Base-by-base conservation (phyloP, 768 basidiomycete genomes). In the Imleria badia region DNA sequence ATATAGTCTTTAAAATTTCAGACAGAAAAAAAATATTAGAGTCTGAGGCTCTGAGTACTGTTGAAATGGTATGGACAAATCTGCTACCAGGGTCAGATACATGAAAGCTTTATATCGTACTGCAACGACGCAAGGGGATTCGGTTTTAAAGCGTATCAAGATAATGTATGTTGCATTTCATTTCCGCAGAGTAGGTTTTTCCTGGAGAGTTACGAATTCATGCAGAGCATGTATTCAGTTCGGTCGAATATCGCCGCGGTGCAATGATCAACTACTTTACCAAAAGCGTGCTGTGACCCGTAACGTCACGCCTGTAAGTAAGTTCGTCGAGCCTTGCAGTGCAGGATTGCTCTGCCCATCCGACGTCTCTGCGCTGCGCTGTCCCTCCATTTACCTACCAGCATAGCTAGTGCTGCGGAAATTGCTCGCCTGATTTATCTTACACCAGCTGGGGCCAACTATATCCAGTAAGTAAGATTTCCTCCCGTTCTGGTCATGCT, bases 261-360 rank as follows among this genome's bases (percentile, higher is more conserved):
- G 56, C 65, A 66, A 68, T 66, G 65, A 66, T 66, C 65, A 66
- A 68, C 65, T 66, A 68, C 66, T 55, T 66, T 66, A 68, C 65
- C 54, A 56, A 63, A 66, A 68, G 50, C 34, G 70, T 61, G 46
- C 48, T 54, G 70, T 71, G 70, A 71, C 70, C n/a, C 17, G 68
- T 63, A 66, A 72, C 70, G 72, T 71, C 70, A 71, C 70, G 58
- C 59, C 31, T 41, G 66, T 70, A 73, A 71, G 70, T 71, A 71
- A 64, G 70, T 71, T 71, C 70, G 66, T 68, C 54, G 59, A 48
- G 58, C 56, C 63, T 53, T 60, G 59, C 51, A 12, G 58, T 72
- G 55, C 59, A 62, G 57, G 61, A 60, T 64, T 65, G 48, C 62
- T 62, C 60, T 72, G 55, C 31, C 47, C 61, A 59, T 59, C 60